Evolutionary conservation across 2,329 filamentous ascomycete species (phyloP).

Genomic region (Sclerotinia sclerotiorum): DNA sequence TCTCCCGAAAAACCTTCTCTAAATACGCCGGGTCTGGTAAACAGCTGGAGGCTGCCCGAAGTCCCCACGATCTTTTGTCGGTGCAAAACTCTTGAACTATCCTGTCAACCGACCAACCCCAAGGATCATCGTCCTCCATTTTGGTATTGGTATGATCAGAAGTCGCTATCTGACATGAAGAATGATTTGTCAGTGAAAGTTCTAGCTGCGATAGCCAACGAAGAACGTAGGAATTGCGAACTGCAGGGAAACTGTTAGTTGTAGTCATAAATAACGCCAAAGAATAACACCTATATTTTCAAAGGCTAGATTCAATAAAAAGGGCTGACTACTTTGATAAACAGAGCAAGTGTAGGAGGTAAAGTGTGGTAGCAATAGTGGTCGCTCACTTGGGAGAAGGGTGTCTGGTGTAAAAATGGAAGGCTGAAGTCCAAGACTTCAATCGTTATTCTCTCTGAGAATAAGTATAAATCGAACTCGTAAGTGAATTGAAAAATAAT

Average conservation of each 20-base stretch:
- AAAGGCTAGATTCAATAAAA: not conserved
- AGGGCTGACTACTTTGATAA: not conserved
- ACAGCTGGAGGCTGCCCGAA: slow-evolving; percentile 34
- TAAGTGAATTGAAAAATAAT: slow-evolving; percentile 13
- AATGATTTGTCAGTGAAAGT: not conserved
- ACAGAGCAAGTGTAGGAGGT: not conserved
- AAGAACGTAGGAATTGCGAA: slow-evolving; percentile 1
- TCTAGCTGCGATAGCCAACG: slow-evolving; percentile 16
- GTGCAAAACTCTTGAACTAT: slow-evolving; percentile 67
- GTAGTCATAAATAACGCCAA: slow-evolving; percentile 6
- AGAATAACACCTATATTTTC: not conserved
- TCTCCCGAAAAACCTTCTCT: slow-evolving; percentile 55
- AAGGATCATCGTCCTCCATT: slow-evolving; percentile 60
- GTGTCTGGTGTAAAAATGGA: not conserved
- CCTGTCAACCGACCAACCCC: slow-evolving; percentile 67
- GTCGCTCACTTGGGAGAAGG: not conserved
- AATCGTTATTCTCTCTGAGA: not conserved
- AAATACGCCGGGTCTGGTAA: slow-evolving; percentile 54
- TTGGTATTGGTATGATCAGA: not conserved
- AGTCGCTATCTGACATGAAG: not conserved
- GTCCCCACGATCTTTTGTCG: slow-evolving; percentile 50
- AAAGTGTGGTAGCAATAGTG: not conserved
- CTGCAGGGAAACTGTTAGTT: slow-evolving; percentile 10
- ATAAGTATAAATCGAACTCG: not conserved
- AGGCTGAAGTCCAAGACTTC: not conserved